These are phyloP conservation scores for Colletotrichum sp. DNA, from an alignment of 2,329 filamentous ascomycete genomes.

Conservation along the genomic window DNA sequence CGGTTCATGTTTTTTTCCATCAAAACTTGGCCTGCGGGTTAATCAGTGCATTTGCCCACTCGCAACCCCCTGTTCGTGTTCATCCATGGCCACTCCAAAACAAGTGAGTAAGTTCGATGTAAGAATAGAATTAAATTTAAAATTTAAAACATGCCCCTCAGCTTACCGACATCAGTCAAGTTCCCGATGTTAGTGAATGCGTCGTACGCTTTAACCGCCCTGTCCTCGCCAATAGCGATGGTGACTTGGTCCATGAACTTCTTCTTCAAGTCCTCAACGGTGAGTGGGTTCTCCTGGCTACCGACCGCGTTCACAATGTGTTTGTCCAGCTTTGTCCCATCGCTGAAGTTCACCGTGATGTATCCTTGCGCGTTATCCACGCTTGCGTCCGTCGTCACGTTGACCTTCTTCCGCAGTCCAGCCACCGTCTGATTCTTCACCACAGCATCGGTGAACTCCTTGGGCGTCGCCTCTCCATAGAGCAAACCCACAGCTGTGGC, in stretches of 20 bases:
- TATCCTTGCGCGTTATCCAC: background rate
- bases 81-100: rapidly evolving
- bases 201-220: background rate
- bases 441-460: background rate
- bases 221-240: background rate
- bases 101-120: background rate
- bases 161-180: background rate
- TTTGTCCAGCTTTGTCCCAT: background rate
- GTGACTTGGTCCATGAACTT: background rate
- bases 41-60: rapidly evolving
- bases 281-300: background rate
- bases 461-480: background rate
- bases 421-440: background rate
- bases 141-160: background rate
- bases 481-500: background rate
- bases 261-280: background rate
- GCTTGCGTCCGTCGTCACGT: background rate
- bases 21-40: rapidly evolving
- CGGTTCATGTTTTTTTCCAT: background rate
- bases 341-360: background rate
- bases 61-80: rapidly evolving
- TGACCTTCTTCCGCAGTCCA: background rate
- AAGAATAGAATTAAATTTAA: background rate
- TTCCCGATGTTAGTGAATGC: background rate
- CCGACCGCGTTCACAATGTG: background rate